Conservation (phyloP, 257 asterid species). For the Solanum stenotomum region DNA sequence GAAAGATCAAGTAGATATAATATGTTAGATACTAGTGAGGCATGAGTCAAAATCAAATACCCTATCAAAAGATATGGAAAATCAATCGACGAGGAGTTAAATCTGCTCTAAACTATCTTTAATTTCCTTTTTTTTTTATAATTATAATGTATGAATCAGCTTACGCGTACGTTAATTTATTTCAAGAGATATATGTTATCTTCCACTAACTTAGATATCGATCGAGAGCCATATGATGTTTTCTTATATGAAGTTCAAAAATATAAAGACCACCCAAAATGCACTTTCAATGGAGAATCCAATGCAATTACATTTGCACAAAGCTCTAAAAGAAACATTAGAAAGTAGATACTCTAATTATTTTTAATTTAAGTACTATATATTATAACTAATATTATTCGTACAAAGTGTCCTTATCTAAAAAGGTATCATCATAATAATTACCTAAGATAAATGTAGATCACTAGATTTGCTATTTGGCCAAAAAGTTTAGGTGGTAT, state of each 20-base stretch:
- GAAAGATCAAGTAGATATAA: not conserved
- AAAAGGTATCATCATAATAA: not conserved
- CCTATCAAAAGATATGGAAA: not conserved
- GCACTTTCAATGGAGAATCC: not conserved
- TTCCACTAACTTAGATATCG: not conserved
- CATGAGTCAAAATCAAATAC: not conserved
- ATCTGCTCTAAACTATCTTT: not conserved
- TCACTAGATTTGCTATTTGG: not conserved
- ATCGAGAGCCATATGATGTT: not conserved
- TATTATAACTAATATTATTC: not conserved
- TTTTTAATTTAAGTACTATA: not conserved
- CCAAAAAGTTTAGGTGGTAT: not conserved
- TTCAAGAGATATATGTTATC: not conserved
- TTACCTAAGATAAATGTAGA: not conserved
- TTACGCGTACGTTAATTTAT: not conserved
- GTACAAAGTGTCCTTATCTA: slow-evolving; percentile 2
- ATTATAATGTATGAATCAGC: not conserved
- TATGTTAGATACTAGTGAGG: not conserved
- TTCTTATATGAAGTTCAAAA: not conserved
- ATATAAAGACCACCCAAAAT: not conserved
- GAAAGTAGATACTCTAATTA: not conserved
- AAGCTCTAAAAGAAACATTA: not conserved
- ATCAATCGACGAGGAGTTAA: not conserved
- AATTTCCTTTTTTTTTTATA: not conserved
- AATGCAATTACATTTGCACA: not conserved